Conservation (phyloP, 164 flowering plant genomes). For the Liquidambar formosana region DNA sequence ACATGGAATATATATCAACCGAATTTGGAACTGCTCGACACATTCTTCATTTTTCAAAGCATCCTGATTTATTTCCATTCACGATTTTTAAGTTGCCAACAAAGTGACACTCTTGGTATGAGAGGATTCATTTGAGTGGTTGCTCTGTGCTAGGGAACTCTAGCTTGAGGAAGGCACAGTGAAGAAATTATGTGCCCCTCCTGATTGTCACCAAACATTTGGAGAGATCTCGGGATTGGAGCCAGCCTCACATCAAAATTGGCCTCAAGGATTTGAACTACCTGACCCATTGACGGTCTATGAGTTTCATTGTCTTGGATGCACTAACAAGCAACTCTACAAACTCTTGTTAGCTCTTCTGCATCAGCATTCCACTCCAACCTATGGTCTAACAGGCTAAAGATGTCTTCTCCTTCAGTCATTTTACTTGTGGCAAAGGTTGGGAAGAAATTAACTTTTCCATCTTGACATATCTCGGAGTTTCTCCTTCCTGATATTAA, state of each 20-base stretch:
- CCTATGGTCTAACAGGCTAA: slow-evolving; percentile 31
- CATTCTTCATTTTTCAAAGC: no score
- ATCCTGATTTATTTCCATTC: no score
- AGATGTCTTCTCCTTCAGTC: slow-evolving; percentile 24
- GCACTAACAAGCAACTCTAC: slow-evolving; percentile 57
- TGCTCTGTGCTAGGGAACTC: slow-evolving; percentile 19
- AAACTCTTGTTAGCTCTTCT: slow-evolving; percentile 38
- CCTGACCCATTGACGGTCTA: slow-evolving; percentile 53
- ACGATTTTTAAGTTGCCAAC: no score
- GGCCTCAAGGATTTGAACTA: slow-evolving; percentile 55
- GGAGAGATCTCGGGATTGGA: slow-evolving; percentile 42
- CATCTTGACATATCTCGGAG: slow-evolving; percentile 24
- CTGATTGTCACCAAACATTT: slow-evolving; percentile 20
- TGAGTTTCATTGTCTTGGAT: slow-evolving; percentile 49
- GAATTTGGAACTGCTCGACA: no score
- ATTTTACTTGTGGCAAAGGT: slow-evolving; percentile 31
- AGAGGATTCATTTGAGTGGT: no score
- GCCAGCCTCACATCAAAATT: slow-evolving; percentile 30
- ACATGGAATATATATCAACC: no score
- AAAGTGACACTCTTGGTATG: no score
- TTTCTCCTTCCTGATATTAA: slow-evolving; percentile 50
- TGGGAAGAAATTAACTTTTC: slow-evolving; percentile 37
- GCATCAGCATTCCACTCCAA: slow-evolving; percentile 33
- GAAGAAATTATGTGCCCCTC: slow-evolving; percentile 38
- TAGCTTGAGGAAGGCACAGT: slow-evolving; percentile 36